A percentile compares a stretch with the other conserved stretches of the same genome.
These are phyloP conservation scores for Endocladia muricata DNA, from an alignment of 31 red algal species.

Conservation along the genomic window DNA sequence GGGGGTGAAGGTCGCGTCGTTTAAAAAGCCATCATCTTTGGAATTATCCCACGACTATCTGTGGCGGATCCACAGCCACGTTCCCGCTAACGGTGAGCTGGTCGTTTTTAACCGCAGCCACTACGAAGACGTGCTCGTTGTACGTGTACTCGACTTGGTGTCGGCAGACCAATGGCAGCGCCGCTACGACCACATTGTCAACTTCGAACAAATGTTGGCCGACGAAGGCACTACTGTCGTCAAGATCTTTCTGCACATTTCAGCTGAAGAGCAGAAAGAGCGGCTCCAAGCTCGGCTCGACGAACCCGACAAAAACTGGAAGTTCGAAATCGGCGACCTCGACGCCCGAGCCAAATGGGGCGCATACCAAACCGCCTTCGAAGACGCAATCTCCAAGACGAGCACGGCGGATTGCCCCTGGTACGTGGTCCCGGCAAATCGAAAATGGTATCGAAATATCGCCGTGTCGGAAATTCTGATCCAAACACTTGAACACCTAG, in stretches of 20 bases:
- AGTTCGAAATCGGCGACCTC: not conserved
- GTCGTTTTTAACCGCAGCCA: slow-evolving; percentile 9
- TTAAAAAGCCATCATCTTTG: slow-evolving; percentile 6
- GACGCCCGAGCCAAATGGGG: slow-evolving; percentile 4
- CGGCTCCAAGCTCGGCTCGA: slow-evolving; percentile 12
- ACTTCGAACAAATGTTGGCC: slow-evolving; percentile 6
- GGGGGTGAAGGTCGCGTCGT: slow-evolving; percentile 5
- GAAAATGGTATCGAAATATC: too few species aligned
- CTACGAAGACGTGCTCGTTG: slow-evolving; percentile 30
- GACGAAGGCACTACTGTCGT: slow-evolving; percentile 7
- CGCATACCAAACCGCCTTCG: not conserved
- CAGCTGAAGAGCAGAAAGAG: slow-evolving; percentile 16
- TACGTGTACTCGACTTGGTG: too few species aligned
- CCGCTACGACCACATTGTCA: slow-evolving; percentile 12
- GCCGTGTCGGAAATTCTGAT: too few species aligned
- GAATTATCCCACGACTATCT: slow-evolving; percentile 16
- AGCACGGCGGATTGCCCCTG: too few species aligned
- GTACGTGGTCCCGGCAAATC: too few species aligned
- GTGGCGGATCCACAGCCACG: slow-evolving; percentile 18
- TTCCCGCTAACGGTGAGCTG: not conserved
- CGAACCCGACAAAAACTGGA: slow-evolving; percentile 26
- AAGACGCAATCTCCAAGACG: slow-evolving; percentile 2
- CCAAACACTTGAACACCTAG: too few species aligned
- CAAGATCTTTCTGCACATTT: slow-evolving; percentile 28
- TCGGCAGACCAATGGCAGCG: slow-evolving; percentile 3